Percentiles rank a stretch among this genome's conserved stretches.
These are phyloP conservation scores for Wickerhamomyces strasburgensis DNA, from an alignment of 805 yeast species.

Conservation along the genomic window DNA sequence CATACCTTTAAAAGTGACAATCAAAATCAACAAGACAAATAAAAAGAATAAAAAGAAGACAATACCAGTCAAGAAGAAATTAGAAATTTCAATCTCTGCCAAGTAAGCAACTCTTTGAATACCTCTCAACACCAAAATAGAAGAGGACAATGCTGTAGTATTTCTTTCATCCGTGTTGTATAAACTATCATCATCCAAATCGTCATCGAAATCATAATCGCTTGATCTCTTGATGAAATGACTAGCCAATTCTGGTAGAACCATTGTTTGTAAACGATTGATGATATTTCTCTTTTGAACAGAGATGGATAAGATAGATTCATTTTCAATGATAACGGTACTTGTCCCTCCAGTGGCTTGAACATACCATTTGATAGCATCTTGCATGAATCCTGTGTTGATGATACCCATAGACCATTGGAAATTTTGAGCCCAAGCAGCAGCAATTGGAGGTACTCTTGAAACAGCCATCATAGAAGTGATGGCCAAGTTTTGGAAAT, in stretches of 20 bases:
- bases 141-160: constrained; percentile 48
- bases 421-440: constrained; percentile 97
- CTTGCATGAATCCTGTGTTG: constrained; percentile 68
- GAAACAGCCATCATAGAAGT: constrained; percentile 95
- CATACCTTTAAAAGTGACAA: constrained; percentile 61
- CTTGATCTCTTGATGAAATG: constrained; percentile 31
- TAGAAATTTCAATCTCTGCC: constrained; percentile 82
- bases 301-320: constrained; percentile 66
- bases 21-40: constrained; percentile 51
- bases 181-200: constrained; percentile 43
- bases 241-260: constrained; percentile 11
- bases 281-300: constrained; percentile 58
- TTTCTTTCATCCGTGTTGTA: constrained; percentile 73
- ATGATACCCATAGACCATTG: constrained; percentile 95
- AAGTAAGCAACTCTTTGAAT: constrained; percentile 85
- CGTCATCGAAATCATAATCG: constrained; percentile 39
- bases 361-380: constrained; percentile 86
- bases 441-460: constrained; percentile 91
- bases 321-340: constrained; percentile 65
- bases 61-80: constrained; percentile 79
- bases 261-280: constrained; percentile 8
- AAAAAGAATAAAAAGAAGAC: constrained; percentile 77
- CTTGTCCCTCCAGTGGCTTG: constrained; percentile 91
- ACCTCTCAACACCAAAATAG: constrained; percentile 81
- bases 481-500: constrained; percentile 90